Conservation (phyloP, 495 filamentous ascomycete genomes). For the Aspergillus affinis region DNA sequence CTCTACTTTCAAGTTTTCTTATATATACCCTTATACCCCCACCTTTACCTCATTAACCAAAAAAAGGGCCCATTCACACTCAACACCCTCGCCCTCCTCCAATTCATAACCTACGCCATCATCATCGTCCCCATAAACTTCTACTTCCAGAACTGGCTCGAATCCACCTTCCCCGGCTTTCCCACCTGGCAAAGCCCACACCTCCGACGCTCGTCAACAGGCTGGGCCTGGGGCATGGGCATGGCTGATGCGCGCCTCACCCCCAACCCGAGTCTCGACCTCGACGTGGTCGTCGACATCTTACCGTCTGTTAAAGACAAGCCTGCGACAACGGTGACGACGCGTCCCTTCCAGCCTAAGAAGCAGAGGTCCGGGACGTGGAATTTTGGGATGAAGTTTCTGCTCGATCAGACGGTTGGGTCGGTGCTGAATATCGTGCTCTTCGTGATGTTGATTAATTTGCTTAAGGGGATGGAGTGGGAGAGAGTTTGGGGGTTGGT, state of each 20-base stretch:
- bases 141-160: conserved; percentile 72
- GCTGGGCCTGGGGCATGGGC: no score
- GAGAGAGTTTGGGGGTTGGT: conserved; percentile 31
- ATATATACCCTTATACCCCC: not conserved
- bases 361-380: conserved; percentile 35
- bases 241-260: no score
- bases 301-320: conserved; percentile 34
- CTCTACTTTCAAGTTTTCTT: not conserved
- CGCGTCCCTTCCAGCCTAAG: conserved; percentile 32
- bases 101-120: conserved; percentile 75
- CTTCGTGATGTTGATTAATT: conserved; percentile 63
- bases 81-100: conserved; percentile 64
- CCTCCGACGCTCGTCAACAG: not conserved
- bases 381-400: conserved; percentile 79
- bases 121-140: conserved; percentile 83
- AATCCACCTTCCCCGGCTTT: conserved; percentile 52
- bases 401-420: conserved; percentile 78
- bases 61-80: conserved; percentile 43
- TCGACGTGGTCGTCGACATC: conserved; percentile 12
- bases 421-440: conserved; percentile 73
- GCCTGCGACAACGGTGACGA: conserved; percentile 51
- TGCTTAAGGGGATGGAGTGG: conserved; percentile 45
- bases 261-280: not conserved
- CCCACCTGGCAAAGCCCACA: conserved; percentile 18
- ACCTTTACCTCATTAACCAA: not conserved